A percentile compares a stretch with the other conserved stretches of the same genome.
These are phyloP conservation scores for Ceratocystis lukuohia DNA, from an alignment of 2,329 filamentous ascomycete species.

Conservation along the genomic window DNA sequence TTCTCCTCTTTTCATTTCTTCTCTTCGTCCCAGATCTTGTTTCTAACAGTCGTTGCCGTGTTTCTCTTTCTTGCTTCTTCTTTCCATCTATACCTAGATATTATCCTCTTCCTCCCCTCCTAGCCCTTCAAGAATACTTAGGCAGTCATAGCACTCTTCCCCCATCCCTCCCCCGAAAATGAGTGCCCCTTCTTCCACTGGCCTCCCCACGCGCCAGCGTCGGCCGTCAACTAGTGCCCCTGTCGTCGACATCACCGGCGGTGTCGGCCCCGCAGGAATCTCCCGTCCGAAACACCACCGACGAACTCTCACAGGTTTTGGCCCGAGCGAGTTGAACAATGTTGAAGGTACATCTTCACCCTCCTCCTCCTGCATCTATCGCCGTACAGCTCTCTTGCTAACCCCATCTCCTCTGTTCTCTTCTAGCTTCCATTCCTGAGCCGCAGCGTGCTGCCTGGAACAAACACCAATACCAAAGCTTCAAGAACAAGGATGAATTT, in stretches of 20 bases:
- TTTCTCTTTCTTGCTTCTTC: background rate
- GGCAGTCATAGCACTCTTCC: background rate
- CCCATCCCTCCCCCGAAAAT: background rate
- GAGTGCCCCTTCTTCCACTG: conserved; percentile 20
- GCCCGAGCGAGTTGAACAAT: conserved; percentile 77
- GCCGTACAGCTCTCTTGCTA: background rate
- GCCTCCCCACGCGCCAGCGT: conserved; percentile 54
- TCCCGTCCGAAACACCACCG: conserved; percentile 78
- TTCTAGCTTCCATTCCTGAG: conserved; percentile 64
- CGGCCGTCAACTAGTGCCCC: conserved; percentile 71
- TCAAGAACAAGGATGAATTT: conserved; percentile 71
- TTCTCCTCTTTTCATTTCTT: background rate
- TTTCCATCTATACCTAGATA: background rate
- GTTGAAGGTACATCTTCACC: conserved; percentile 56
- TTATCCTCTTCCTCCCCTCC: background rate
- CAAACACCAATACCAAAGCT: conserved; percentile 49
- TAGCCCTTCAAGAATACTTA: too few species aligned
- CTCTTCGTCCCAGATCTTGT: background rate
- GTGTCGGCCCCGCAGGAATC: conserved; percentile 73
- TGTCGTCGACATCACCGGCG: conserved; percentile 72
- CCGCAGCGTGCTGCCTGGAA: conserved; percentile 71
- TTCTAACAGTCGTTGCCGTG: background rate
- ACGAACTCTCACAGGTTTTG: conserved; percentile 90
- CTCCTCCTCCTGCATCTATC: background rate
- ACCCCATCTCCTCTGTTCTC: background rate